Evolutionary conservation across 345 rosid genomes (phyloP).

Genomic region (Camelina sativa): DNA sequence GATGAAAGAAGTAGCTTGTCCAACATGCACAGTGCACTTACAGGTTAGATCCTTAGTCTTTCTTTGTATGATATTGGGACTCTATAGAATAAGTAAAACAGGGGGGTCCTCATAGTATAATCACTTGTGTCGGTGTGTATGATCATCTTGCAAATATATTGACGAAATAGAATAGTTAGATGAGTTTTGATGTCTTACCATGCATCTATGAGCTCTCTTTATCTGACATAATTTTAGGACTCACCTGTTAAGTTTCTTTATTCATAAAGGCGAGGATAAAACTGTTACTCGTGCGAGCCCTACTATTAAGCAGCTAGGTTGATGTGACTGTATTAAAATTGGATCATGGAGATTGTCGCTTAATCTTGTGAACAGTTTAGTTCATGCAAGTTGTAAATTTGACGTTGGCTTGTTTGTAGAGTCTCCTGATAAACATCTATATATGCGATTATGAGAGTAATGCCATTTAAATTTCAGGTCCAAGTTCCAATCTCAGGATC

Average conservation of each 20-base stretch:
- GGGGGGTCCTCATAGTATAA: not conserved
- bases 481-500: constrained; percentile 99
- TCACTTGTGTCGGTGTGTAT: constrained; percentile 22
- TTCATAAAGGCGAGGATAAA: not conserved
- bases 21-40: constrained; percentile 95
- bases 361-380: not conserved
- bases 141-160: constrained; percentile 24
- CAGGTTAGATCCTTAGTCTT: constrained; percentile 58
- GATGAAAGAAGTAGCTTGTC: constrained; percentile 98
- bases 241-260: constrained; percentile 2
- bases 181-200: not conserved
- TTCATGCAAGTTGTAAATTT: constrained; percentile 1
- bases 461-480: constrained; percentile 58
- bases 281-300: not conserved
- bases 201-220: not conserved
- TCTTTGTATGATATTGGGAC: constrained; percentile 15
- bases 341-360: constrained; percentile 26
- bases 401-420: not conserved
- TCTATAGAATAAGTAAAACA: constrained; percentile 13
- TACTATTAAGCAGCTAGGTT: constrained; percentile 1
- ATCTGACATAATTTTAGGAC: not conserved
- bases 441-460: constrained; percentile 4
- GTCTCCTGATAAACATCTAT: not conserved
- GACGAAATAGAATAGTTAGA: constrained; percentile 9
- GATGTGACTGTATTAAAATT: not conserved